A percentile compares a stretch with the other conserved stretches of the same genome.
Evolutionary conservation across 129 eudicot species (phyloP).

Genomic region (Chrysanthemum seticuspe): DNA sequence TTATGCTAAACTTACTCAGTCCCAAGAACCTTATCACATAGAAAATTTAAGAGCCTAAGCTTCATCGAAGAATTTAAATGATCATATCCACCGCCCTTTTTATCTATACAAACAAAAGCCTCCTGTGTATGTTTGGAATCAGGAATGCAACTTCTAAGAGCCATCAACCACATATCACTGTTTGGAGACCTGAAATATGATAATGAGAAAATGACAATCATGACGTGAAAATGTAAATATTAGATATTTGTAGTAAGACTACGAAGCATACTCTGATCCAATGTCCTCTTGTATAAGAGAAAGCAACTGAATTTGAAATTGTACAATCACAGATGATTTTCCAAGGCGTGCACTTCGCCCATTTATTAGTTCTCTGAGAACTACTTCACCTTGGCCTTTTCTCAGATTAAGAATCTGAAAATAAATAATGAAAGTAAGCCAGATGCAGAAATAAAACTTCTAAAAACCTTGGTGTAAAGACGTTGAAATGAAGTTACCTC

Average conservation of each 20-base stretch:
- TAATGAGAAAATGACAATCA: background rate
- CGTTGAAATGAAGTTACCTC: slow-evolving; percentile 42
- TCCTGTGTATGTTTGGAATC: slow-evolving; percentile 31
- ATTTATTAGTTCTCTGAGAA: slow-evolving; percentile 58
- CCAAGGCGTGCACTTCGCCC: slow-evolving; percentile 49
- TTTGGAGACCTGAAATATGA: slow-evolving; percentile 37
- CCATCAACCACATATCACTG: slow-evolving; percentile 50
- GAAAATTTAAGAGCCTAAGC: slow-evolving; percentile 49
- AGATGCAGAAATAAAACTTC: background rate
- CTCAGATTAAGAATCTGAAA: slow-evolving; percentile 50
- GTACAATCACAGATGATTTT: slow-evolving; percentile 42
- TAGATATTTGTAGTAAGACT: background rate
- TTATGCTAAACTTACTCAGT: slow-evolving; percentile 44
- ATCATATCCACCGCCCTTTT: slow-evolving; percentile 43
- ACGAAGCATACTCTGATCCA: slow-evolving; percentile 37
- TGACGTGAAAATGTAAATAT: background rate
- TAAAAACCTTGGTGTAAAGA: background rate
- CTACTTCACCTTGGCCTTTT: slow-evolving; percentile 51
- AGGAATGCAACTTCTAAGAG: slow-evolving; percentile 43
- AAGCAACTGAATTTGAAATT: slow-evolving; percentile 59
- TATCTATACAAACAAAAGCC: slow-evolving; percentile 38
- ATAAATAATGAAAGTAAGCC: background rate
- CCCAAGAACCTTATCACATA: slow-evolving; percentile 73
- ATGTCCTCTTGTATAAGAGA: slow-evolving; percentile 44
- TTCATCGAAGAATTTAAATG: slow-evolving; percentile 56